Evolutionary conservation across 1,284 basidiomycete genomes (phyloP).

Genomic region (Papiliotrema terrestris): DNA sequence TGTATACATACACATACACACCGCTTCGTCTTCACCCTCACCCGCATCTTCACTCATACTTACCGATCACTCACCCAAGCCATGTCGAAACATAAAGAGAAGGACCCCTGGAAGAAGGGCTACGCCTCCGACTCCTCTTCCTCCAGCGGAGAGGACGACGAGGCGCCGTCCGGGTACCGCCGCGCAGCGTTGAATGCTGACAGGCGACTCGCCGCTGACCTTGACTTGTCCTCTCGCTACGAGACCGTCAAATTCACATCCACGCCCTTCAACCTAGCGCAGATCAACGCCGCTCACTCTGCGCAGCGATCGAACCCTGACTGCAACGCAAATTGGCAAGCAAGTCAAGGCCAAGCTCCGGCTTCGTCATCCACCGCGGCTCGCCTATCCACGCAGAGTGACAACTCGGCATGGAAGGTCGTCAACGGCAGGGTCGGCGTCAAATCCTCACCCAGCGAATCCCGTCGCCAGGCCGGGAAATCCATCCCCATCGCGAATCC

Average conservation of each 20-base stretch:
- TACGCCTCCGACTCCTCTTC: not conserved
- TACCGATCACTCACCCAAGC: too few relatives aligned
- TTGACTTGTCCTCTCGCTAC: constrained; percentile 22
- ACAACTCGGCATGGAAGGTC: not conserved
- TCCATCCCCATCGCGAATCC: not conserved
- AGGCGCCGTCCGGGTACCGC: not conserved
- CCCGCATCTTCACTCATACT: too few relatives aligned
- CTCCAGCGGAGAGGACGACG: not conserved
- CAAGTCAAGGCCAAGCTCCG: not conserved
- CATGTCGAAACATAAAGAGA: not conserved
- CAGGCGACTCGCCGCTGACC: constrained; percentile 12
- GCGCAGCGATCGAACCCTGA: not conserved
- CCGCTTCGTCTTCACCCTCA: too few relatives aligned
- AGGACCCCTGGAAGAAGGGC: not conserved
- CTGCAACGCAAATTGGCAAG: not conserved
- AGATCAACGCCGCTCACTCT: not conserved
- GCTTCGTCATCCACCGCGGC: not conserved
- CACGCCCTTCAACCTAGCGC: constrained; percentile 27
- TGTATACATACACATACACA: too few relatives aligned
- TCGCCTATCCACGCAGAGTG: not conserved
- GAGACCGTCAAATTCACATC: constrained; percentile 17
- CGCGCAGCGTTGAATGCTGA: constrained; percentile 3
- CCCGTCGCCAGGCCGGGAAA: not conserved
- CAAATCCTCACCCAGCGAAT: not conserved
- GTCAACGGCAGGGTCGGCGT: not conserved